These are phyloP conservation scores for Phytophthora lateralis DNA, from an alignment of 352 stramenopile species.

Conservation along the genomic window DNA sequence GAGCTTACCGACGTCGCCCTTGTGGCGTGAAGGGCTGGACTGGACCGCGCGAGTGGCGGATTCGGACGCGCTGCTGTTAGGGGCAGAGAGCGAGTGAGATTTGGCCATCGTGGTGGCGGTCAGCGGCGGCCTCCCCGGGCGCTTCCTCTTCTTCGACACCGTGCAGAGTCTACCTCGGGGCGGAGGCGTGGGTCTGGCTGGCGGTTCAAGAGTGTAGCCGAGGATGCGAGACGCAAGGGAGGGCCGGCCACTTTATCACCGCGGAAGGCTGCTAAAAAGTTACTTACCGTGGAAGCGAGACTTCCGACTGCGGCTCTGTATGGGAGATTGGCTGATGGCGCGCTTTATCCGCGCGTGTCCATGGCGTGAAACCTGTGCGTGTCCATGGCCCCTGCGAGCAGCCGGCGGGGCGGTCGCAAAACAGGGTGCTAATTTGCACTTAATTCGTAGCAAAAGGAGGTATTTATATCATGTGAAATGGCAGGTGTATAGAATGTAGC, in stretches of 20 bases:
- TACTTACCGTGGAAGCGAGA: slow-evolving; percentile 24
- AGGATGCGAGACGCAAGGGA: not conserved
- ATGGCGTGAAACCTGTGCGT: not conserved
- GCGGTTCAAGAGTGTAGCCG: not conserved
- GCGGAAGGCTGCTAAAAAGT: slow-evolving; percentile 15
- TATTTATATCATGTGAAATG: not conserved
- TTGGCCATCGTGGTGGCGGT: slow-evolving; percentile 21
- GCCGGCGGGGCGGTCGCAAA: not conserved
- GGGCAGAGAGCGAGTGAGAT: slow-evolving; percentile 31
- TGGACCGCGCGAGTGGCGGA: slow-evolving; percentile 27
- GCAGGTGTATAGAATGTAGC: not conserved
- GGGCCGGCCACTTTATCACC: slow-evolving; percentile 7
- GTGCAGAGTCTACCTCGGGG: too few species aligned
- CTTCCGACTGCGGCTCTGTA: slow-evolving; percentile 13
- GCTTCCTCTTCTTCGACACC: slow-evolving; percentile 9
- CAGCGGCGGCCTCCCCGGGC: slow-evolving; percentile 6
- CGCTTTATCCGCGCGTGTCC: not conserved
- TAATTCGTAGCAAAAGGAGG: not conserved
- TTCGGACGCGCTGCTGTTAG: slow-evolving; percentile 1
- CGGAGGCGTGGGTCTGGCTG: too few species aligned
- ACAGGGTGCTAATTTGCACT: not conserved
- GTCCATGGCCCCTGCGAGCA: slow-evolving; percentile 2
- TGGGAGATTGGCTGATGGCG: slow-evolving; percentile 16
- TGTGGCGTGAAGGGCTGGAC: slow-evolving; percentile 27
- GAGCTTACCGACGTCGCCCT: slow-evolving; percentile 40